phyloP scores from a whole-genome alignment of 345 rosid species.

The Hibiscus tridactylites region DNA sequence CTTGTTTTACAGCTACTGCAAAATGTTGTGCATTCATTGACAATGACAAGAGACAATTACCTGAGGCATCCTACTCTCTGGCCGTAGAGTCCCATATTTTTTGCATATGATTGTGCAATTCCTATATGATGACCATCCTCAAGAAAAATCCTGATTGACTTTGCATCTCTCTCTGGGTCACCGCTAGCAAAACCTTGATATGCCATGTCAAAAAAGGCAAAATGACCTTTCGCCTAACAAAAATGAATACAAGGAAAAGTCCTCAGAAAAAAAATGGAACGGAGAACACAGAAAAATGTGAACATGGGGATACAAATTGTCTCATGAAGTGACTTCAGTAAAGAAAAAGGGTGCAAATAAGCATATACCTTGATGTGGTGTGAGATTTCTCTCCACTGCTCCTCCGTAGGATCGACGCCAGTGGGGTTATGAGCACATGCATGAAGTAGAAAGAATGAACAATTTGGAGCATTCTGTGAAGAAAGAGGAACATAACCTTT shows the following conservation, averaged over 20 bases:
- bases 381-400: conserved; percentile 93
- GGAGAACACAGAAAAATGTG: background rate
- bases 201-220: conserved; percentile 96
- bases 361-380: conserved; percentile 60
- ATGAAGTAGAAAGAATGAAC: conserved; percentile 90
- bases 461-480: conserved; percentile 75
- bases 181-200: conserved; percentile 99
- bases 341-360: background rate
- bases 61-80: conserved; percentile 98
- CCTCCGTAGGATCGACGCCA: conserved; percentile 93
- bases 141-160: conserved; percentile 86
- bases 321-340: background rate
- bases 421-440: conserved; percentile 54
- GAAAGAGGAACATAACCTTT: conserved; percentile 3
- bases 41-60: conserved; percentile 25
- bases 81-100: conserved; percentile 99
- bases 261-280: background rate
- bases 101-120: conserved; percentile 90
- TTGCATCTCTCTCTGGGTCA: conserved; percentile 91
- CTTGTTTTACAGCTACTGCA: no score
- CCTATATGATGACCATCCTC: conserved; percentile 88
- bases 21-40: background rate
- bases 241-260: conserved; percentile 13
- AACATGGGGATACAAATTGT: background rate
- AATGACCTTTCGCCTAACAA: conserved; percentile 68